Conservation (phyloP, 106 monocot genomes). For the Gastrodia elata region DNA sequence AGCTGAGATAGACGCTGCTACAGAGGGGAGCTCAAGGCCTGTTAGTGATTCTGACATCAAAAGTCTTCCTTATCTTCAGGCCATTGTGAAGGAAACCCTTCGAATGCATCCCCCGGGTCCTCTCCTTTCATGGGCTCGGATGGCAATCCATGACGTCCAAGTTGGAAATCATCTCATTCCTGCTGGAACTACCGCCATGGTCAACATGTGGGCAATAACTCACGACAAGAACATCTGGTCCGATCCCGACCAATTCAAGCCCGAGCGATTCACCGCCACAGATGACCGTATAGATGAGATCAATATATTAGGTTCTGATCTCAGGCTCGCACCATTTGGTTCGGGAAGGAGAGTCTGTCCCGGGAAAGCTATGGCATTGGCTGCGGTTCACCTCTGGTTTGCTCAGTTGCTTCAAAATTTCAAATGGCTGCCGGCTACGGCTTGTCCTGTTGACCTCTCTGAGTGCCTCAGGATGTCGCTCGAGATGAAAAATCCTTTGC, state of each 20-base stretch:
- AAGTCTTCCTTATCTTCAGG: conserved; percentile 9
- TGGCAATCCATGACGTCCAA: conserved; percentile 16
- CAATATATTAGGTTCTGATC: conserved; percentile 18
- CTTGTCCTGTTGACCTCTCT: conserved; percentile 4
- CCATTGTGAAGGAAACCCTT: conserved; percentile 23
- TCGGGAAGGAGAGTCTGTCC: conserved; percentile 24
- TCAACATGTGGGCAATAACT: conserved; percentile 22
- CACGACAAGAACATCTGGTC: conserved; percentile 18
- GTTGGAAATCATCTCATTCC: conserved; percentile 6
- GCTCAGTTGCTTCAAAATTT: conserved; percentile 19
- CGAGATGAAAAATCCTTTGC: conserved; percentile 27
- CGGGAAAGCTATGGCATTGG: conserved; percentile 23
- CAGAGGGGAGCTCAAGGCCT: not conserved
- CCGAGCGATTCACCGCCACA: conserved; percentile 11
- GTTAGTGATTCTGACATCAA: conserved; percentile 11
- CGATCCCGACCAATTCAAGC: conserved; percentile 11
- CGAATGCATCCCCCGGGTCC: conserved; percentile 16
- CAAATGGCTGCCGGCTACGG: not conserved
- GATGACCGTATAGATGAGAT: too few species aligned
- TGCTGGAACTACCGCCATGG: conserved; percentile 10
- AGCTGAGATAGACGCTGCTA: conserved; percentile 6
- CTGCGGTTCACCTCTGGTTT: conserved; percentile 23
- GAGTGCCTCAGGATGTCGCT: conserved; percentile 19
- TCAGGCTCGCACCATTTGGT: conserved; percentile 21
- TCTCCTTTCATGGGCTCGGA: conserved; percentile 12